Evolutionary conservation across 1,284 basidiomycete species (phyloP), one percentile per base, ranked within the genome.

Genomic region (Papiliotrema nemorosa): DNA sequence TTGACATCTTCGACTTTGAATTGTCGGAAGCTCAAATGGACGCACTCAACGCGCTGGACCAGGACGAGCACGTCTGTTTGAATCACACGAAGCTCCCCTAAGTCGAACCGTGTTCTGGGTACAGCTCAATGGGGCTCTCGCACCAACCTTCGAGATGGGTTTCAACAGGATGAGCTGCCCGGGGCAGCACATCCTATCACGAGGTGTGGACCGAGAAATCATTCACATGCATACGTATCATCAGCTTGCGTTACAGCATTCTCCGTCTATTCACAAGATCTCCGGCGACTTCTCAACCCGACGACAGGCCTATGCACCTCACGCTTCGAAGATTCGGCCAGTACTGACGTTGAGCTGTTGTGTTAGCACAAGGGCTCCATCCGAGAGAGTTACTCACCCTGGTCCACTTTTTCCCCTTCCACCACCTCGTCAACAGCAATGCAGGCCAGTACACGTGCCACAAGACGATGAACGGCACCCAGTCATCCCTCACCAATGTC

Each of bases 1-100:
- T 81, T 1, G 68, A 84, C 25, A 70, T 89, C 0, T 87, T 82
- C 52, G 82, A 85, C 63, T 90, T 90, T 59, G 79, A 80, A 47
- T 77, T 91, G 7, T 69, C 69, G 35, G 63, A 74, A 7, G 80
- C 80, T 31, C 86, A 89, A 57, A 81, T 90, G 78, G 57, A 60
- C 3, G 65, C 64, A 22, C 70, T 90, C 10, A 81, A 87, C 62
- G 73, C 63, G 0, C 74, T 88, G 9, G 85, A 66, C 42, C 46
- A 58, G 52, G 63, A 66, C 44, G 63, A 63, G 44, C 63, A 66
- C 44, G 63, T 66, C 3, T 66, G 63, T 39, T 29, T 66, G 29
- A 66, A 66, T 35, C 50, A 41, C 27, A 66, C 63, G 1, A 50
- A 57, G 5, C 49, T 47, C 12, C 54, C 55, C 25, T 62, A 50